Evolutionary conservation across 495 filamentous ascomycete species (phyloP), one percentile per base, ranked within the genome.

Genomic region (Penicillium salamii): DNA sequence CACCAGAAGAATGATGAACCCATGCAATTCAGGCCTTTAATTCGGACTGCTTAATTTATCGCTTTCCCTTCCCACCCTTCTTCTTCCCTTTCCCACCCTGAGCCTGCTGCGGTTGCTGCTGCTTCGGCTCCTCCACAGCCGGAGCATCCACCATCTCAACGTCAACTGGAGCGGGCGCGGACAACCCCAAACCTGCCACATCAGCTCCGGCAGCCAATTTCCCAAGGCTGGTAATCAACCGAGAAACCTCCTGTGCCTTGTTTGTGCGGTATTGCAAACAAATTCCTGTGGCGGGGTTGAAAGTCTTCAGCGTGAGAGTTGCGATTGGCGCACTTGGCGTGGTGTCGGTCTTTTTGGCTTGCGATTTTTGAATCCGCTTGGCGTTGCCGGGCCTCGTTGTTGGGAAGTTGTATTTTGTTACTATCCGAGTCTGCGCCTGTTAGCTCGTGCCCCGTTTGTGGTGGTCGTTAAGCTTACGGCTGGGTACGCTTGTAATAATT

Each of bases 211-310:
- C 70, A 6, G 82, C 86, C 59, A 92, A 62, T 48, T 78, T 75
- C 2, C 88, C 88, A 52, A 97, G 59, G 33, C 81, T 81, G 28
- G 82, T 82, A 34, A 97, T 79, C 63, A 97, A 66, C 28, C 93
- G 73, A 2, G 84, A 81, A 3, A 98, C 92, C 66, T 97, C 91
- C 14, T 89, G 88, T n/a, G 84, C 85, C 60, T 95, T 95, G 66
- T 87, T 83, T 14, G 93, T 96, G 61, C 80, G 79, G 72, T 96
- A 98, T 69, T 96, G 95, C 28, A 98, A 80, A 46, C 85, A 84
- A 39, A 82, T 80, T 54, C 93, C 93, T 11, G 86, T 84, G 21
- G 67, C 68, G 0, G 93, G 89, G 67, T 96, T 90, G 76, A 82
- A 98, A 13, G 91, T 95, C 72, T 96, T 97, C 23, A 97, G 75